Evolutionary conservation across 1,284 basidiomycete genomes (phyloP).

Genomic region (Ganoderma lingzhi): DNA sequence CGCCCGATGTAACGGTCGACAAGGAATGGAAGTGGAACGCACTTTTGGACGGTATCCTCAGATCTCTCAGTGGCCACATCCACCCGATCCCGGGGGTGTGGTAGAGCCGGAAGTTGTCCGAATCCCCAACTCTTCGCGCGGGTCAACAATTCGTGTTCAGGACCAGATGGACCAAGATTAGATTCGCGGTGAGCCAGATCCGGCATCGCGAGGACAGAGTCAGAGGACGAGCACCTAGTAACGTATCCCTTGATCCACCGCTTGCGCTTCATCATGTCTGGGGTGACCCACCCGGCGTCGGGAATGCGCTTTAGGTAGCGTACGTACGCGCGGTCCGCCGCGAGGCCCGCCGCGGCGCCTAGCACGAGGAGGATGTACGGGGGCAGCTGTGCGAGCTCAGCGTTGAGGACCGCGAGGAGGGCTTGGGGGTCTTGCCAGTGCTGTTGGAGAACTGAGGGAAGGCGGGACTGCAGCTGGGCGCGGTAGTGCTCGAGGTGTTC

Average conservation of each 20-base stretch:
- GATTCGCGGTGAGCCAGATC: not conserved
- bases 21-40: not conserved
- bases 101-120: constrained; percentile 82
- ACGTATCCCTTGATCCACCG: constrained; percentile 79
- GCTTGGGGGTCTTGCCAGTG: constrained; percentile 6
- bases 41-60: not conserved
- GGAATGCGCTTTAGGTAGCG: constrained; percentile 68
- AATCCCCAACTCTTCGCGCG: constrained; percentile 73
- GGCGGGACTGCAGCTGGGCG: not conserved
- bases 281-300: constrained; percentile 72
- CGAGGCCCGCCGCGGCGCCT: constrained; percentile 41
- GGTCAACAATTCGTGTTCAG: not conserved
- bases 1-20: not conserved
- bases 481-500: not conserved
- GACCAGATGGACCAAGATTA: no score
- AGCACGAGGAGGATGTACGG: constrained; percentile 34
- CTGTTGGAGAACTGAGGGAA: not conserved
- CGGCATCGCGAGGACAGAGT: not conserved
- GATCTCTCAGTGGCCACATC: constrained; percentile 52
- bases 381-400: constrained; percentile 7
- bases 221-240: constrained; percentile 58
- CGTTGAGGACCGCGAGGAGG: constrained; percentile 13
- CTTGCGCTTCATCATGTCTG: constrained; percentile 58
- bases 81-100: constrained; percentile 85
- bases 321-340: constrained; percentile 50